Evolutionary conservation across 106 monocot species (phyloP).

Genomic region (Chionographis japonica): DNA sequence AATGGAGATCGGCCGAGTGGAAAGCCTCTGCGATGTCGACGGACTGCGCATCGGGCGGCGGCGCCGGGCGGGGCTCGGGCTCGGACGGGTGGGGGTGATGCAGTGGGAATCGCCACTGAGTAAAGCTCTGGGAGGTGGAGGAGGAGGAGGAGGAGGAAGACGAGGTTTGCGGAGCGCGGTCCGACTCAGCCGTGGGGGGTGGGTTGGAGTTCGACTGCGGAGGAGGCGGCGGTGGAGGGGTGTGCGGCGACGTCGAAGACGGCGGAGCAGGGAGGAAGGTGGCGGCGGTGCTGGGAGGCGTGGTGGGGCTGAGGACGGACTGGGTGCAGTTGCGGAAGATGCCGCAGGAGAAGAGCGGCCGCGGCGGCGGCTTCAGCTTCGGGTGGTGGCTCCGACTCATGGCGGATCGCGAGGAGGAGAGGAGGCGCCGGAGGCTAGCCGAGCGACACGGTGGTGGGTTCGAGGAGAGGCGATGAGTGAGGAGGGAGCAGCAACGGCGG

Average conservation of each 20-base stretch:
- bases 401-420: neutral
- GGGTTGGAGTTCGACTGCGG: neutral
- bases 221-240: neutral
- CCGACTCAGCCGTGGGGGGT: neutral
- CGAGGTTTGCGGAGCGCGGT: constrained; percentile 12
- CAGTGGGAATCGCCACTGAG: constrained; percentile 91
- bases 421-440: neutral
- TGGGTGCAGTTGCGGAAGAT: constrained; percentile 90
- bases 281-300: constrained; percentile 17
- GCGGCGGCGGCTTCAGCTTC: constrained; percentile 66
- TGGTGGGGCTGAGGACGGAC: constrained; percentile 60
- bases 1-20: constrained; percentile 47
- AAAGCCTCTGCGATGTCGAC: constrained; percentile 30
- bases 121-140: constrained; percentile 91
- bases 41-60: neutral
- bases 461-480: too few relatives aligned
- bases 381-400: constrained; percentile 35
- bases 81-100: constrained; percentile 31
- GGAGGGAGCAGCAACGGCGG: too few relatives aligned
- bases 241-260: constrained; percentile 4
- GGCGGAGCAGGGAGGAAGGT: neutral
- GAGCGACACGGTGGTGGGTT: too few relatives aligned
- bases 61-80: neutral
- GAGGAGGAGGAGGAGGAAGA: constrained; percentile 92
- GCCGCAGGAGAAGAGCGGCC: constrained; percentile 89